A percentile compares a stretch with the other conserved stretches of the same genome.
phyloP scores from a whole-genome alignment of 2,329 filamentous ascomycete species.

The Pseudomassariella vexata region DNA sequence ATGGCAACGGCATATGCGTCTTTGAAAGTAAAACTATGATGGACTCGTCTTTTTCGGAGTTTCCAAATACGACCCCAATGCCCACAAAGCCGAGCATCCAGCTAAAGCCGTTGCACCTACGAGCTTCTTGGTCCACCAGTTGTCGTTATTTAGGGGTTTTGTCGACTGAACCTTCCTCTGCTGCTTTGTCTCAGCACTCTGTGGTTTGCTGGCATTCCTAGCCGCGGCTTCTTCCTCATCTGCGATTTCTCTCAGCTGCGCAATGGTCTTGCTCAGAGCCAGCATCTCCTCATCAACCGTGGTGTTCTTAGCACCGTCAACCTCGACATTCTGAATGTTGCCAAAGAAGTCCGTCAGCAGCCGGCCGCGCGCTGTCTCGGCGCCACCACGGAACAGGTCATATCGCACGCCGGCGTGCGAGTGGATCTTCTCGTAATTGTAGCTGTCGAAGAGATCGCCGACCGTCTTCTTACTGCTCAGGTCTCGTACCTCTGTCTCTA shows the following conservation, averaged over 20 bases:
- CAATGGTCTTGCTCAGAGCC: conserved; percentile 65
- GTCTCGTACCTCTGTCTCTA: conserved; percentile 84
- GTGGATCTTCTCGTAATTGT: conserved; percentile 92
- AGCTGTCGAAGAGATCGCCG: conserved; percentile 92
- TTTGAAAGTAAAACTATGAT: too few relatives aligned
- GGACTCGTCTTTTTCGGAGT: conserved; percentile 13
- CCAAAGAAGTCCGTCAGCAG: conserved; percentile 96
- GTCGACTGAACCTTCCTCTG: conserved; percentile 40
- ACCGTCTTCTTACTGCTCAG: conserved; percentile 83
- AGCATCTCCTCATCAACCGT: conserved; percentile 68
- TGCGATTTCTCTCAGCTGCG: conserved; percentile 43
- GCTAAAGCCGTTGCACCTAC: conserved; percentile 55
- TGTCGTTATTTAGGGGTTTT: conserved; percentile 58
- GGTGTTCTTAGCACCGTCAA: conserved; percentile 58
- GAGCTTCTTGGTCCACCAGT: conserved; percentile 62
- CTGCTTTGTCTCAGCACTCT: conserved; percentile 10
- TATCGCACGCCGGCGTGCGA: conserved; percentile 87
- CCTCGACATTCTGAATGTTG: conserved; percentile 94
- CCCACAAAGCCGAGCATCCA: conserved; percentile 58
- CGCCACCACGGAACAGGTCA: conserved; percentile 87
- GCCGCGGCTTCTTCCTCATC: conserved; percentile 34
- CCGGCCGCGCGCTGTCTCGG: conserved; percentile 68
- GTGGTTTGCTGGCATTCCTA: conserved; percentile 19
- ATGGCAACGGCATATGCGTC: too few relatives aligned
- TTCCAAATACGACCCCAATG: conserved; percentile 47